phyloP scores from a whole-genome alignment of 306 rosid genomes.

The Heteromeles arbutifolia region DNA sequence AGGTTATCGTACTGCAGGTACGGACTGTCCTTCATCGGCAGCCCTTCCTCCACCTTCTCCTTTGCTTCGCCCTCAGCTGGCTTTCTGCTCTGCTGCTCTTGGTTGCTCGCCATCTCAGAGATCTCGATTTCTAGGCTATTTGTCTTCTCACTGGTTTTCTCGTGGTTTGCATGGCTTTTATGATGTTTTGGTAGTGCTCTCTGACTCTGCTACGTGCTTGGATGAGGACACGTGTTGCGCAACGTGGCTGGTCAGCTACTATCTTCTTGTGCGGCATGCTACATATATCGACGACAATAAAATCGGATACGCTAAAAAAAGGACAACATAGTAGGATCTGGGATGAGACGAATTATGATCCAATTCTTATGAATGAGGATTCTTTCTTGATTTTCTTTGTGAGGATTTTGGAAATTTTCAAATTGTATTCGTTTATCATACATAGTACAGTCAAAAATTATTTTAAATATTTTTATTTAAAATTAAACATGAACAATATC shows the following conservation, averaged over 20 bases:
- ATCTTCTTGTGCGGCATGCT: background rate
- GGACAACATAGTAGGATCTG: background rate
- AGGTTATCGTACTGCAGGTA: conserved; percentile 46
- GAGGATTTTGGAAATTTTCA: too few relatives aligned
- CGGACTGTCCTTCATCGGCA: conserved; percentile 67
- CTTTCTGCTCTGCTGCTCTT: background rate
- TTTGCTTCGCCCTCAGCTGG: background rate
- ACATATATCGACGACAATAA: background rate
- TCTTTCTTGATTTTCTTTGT: too few relatives aligned
- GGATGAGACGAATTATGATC: background rate
- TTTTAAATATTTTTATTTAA: too few relatives aligned
- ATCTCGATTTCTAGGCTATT: background rate
- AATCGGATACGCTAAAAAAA: background rate
- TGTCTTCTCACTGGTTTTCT: too few relatives aligned
- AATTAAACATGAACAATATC: too few relatives aligned
- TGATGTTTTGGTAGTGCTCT: background rate
- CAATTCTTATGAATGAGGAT: too few relatives aligned
- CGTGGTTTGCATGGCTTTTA: background rate
- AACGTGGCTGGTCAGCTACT: too few relatives aligned
- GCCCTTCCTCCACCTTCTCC: conserved; percentile 38
- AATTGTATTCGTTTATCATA: fast-evolving
- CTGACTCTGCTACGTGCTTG: background rate
- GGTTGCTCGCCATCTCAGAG: background rate
- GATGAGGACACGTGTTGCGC: background rate
- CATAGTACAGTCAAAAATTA: too few relatives aligned